A percentile compares a stretch with the other conserved stretches of the same genome.
Evolutionary conservation across 2,329 filamentous ascomycete genomes (phyloP).

Genomic region (Penicillium thymicola): DNA sequence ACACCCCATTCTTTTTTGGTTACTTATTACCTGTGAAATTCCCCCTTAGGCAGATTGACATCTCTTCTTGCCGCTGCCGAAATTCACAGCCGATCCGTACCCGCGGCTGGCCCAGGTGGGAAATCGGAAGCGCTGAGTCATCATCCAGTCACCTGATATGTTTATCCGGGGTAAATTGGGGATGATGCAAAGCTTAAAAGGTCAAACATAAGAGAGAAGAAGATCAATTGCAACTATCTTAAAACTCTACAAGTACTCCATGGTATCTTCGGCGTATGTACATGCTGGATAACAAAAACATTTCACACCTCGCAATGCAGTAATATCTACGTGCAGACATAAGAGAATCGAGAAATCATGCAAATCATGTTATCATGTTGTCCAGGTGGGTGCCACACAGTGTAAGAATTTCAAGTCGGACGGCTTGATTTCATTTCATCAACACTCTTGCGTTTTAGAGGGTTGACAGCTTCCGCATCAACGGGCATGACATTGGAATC

Average conservation of each 20-base stretch:
- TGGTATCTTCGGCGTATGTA: constrained; percentile 29
- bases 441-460: constrained; percentile 35
- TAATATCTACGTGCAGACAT: constrained; percentile 10
- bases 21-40: background rate
- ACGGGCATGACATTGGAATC: constrained; percentile 8
- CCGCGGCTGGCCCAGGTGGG: background rate
- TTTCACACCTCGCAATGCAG: constrained; percentile 19
- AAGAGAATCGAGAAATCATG: constrained; percentile 6
- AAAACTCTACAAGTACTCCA: constrained; percentile 6
- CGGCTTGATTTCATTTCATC: constrained; percentile 6
- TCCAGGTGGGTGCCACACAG: background rate
- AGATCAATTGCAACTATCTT: constrained; percentile 4
- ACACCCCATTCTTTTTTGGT: background rate
- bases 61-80: constrained; percentile 8
- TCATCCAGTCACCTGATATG: background rate
- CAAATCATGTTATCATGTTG: constrained; percentile 15
- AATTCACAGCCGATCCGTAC: constrained; percentile 22
- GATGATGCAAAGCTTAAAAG: too few relatives aligned
- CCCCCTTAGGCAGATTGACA: background rate
- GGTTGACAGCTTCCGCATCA: constrained; percentile 24
- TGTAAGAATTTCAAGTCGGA: background rate
- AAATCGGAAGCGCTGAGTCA: constrained; percentile 2
- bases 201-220: background rate
- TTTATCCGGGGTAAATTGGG: background rate
- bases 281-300: constrained; percentile 12